phyloP scores from a whole-genome alignment of 2,329 filamentous ascomycete species.

The Plectosphaerella plurivora region DNA sequence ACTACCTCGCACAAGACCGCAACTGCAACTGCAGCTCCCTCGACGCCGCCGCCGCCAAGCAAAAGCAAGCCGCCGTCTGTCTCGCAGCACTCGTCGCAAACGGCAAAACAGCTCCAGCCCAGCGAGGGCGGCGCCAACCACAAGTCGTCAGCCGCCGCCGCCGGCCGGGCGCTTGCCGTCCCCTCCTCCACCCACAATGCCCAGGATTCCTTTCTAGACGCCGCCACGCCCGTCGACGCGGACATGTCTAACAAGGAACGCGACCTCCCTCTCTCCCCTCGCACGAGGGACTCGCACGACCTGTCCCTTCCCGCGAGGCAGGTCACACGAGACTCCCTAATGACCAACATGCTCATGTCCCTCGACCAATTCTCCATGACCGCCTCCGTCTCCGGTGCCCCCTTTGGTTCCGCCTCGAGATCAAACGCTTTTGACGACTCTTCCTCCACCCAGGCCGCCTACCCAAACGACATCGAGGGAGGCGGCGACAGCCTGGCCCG shows the following conservation, averaged over 20 bases:
- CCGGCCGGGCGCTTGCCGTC: slow-evolving; percentile 24
- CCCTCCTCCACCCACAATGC: slow-evolving; percentile 17
- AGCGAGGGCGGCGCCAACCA: slow-evolving; percentile 5
- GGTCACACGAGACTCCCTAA: slow-evolving; percentile 82
- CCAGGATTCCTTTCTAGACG: slow-evolving; percentile 31
- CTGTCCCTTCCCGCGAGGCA: slow-evolving; percentile 73
- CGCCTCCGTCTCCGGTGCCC: background rate
- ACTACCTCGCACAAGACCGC: slow-evolving; percentile 5
- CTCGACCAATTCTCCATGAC: slow-evolving; percentile 75
- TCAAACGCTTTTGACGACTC: slow-evolving; percentile 7
- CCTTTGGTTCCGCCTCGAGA: background rate
- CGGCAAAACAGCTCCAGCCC: too few relatives aligned
- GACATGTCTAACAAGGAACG: slow-evolving; percentile 24
- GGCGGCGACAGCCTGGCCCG: slow-evolving; percentile 5
- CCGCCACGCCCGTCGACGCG: slow-evolving; percentile 31
- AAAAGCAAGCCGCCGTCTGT: slow-evolving; percentile 7
- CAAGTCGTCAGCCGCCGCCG: slow-evolving; percentile 22
- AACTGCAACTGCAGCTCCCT: background rate
- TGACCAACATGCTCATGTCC: slow-evolving; percentile 92
- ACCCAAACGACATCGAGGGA: slow-evolving; percentile 10
- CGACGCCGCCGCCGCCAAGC: slow-evolving; percentile 7
- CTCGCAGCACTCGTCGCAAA: slow-evolving; percentile 1
- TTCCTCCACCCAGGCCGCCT: slow-evolving; percentile 3
- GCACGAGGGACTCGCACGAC: slow-evolving; percentile 70
- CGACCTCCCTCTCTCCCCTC: slow-evolving; percentile 20